Percentiles rank a stretch among this genome's conserved stretches.
Conservation (phyloP, 2,329 filamentous ascomycete species). For the Atkinsonella texensis region DNA sequence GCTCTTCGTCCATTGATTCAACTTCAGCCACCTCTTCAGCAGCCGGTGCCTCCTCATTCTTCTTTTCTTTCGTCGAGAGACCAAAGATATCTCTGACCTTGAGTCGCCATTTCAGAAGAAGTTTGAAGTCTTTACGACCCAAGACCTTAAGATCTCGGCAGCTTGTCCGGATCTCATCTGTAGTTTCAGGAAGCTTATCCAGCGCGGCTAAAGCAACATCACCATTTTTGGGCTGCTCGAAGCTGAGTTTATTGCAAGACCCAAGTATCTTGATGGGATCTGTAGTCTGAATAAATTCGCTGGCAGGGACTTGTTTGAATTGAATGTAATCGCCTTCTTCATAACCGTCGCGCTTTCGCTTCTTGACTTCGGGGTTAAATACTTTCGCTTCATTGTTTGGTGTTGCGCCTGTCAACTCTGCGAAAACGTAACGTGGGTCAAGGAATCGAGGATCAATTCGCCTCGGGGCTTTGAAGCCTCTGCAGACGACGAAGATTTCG, state of each 20-base stretch:
- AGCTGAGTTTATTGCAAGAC: slow-evolving; percentile 70
- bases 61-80: slow-evolving; percentile 56
- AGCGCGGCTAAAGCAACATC: slow-evolving; percentile 82
- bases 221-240: slow-evolving; percentile 65
- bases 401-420: slow-evolving; percentile 71
- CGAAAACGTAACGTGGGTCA: slow-evolving; percentile 81
- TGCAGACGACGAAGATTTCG: slow-evolving; percentile 96
- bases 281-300: slow-evolving; percentile 84
- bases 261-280: slow-evolving; percentile 92
- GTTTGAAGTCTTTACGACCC: slow-evolving; percentile 88
- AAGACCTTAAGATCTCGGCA: slow-evolving; percentile 81
- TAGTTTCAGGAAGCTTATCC: slow-evolving; percentile 77
- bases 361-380: slow-evolving; percentile 95
- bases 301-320: slow-evolving; percentile 78
- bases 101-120: slow-evolving; percentile 78
- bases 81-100: slow-evolving; percentile 86
- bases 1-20: slow-evolving; percentile 86
- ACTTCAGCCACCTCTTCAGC: slow-evolving; percentile 59
- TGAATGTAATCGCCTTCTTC: slow-evolving; percentile 92
- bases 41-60: slow-evolving; percentile 33
- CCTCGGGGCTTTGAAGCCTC: slow-evolving; percentile 91
- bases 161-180: slow-evolving; percentile 64
- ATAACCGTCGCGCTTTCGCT: slow-evolving; percentile 94
- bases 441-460: slow-evolving; percentile 84
- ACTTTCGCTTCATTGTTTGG: slow-evolving; percentile 97